These are phyloP conservation scores for Penicillium janthinellum DNA, from an alignment of 2,329 filamentous ascomycete species.

Conservation along the genomic window DNA sequence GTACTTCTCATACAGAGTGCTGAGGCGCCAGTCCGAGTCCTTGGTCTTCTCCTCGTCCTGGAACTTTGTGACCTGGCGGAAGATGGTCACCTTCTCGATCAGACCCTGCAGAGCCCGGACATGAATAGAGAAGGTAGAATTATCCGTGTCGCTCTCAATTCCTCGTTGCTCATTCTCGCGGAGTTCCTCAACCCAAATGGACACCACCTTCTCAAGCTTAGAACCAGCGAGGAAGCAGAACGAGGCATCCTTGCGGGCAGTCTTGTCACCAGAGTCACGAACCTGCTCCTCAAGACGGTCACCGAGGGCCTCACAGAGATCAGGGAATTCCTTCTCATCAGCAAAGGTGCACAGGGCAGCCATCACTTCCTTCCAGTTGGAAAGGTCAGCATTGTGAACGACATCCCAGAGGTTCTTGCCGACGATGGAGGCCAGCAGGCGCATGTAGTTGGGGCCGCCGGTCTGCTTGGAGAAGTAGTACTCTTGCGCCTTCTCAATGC, in stretches of 20 bases:
- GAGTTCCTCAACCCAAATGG: slow-evolving; percentile 89
- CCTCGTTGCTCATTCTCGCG: slow-evolving; percentile 78
- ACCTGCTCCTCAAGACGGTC: slow-evolving; percentile 79
- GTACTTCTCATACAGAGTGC: slow-evolving; percentile 88
- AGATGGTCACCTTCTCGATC: slow-evolving; percentile 97
- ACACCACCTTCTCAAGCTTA: slow-evolving; percentile 94
- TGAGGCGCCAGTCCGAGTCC: slow-evolving; percentile 83
- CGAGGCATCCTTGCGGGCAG: slow-evolving; percentile 78
- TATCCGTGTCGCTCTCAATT: slow-evolving; percentile 67
- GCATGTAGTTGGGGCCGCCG: slow-evolving; percentile 85
- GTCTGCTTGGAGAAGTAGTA: slow-evolving; percentile 84
- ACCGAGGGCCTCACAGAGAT: slow-evolving; percentile 91
- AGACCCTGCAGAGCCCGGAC: slow-evolving; percentile 86
- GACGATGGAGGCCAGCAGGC: slow-evolving; percentile 86
- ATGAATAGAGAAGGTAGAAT: slow-evolving; percentile 89
- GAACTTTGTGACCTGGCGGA: slow-evolving; percentile 92
- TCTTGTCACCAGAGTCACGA: slow-evolving; percentile 56
- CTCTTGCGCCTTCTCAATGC: slow-evolving; percentile 90
- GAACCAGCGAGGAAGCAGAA: slow-evolving; percentile 97
- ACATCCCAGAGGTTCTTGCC: slow-evolving; percentile 98
- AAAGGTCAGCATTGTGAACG: slow-evolving; percentile 90
- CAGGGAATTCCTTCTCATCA: slow-evolving; percentile 84
- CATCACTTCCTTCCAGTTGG: slow-evolving; percentile 97
- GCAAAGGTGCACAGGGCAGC: slow-evolving; percentile 94
- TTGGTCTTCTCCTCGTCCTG: slow-evolving; percentile 73